Conservation (phyloP, 2,329 filamentous ascomycete species). For the Verticillium tricorpus region DNA sequence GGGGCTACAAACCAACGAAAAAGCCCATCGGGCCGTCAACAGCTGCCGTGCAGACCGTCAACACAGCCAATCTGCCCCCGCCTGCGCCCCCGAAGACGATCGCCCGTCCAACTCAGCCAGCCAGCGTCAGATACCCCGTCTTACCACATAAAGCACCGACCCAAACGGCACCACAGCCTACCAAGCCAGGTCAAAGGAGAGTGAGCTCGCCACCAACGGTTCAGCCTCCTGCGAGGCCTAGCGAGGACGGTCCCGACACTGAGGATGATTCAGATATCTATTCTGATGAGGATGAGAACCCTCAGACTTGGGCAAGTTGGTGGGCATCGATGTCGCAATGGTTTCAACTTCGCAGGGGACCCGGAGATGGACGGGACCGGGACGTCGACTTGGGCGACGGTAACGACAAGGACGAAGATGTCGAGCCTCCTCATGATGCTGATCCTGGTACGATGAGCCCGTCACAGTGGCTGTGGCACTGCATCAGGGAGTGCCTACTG, state of each 20-base stretch:
- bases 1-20: too few species aligned
- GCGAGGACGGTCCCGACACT: slow-evolving; percentile 3
- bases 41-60: too few species aligned
- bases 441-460: not conserved
- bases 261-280: not conserved
- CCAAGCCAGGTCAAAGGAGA: too few species aligned
- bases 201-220: too few species aligned
- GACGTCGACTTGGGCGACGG: not conserved
- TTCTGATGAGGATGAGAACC: not conserved
- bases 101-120: too few species aligned
- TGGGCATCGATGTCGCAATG: not conserved
- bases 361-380: not conserved
- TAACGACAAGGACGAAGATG: not conserved
- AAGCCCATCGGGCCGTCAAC: too few species aligned
- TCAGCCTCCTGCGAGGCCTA: not conserved
- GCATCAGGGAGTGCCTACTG: not conserved
- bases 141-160: too few species aligned
- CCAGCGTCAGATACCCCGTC: too few species aligned
- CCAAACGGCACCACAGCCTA: too few species aligned
- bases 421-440: not conserved
- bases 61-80: too few species aligned
- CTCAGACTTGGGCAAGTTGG: not conserved
- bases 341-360: not conserved
- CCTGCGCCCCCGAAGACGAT: too few species aligned
- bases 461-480: not conserved